phyloP scores from a whole-genome alignment of 2,329 filamentous ascomycete species.

The Metarhizium anisopliae region DNA sequence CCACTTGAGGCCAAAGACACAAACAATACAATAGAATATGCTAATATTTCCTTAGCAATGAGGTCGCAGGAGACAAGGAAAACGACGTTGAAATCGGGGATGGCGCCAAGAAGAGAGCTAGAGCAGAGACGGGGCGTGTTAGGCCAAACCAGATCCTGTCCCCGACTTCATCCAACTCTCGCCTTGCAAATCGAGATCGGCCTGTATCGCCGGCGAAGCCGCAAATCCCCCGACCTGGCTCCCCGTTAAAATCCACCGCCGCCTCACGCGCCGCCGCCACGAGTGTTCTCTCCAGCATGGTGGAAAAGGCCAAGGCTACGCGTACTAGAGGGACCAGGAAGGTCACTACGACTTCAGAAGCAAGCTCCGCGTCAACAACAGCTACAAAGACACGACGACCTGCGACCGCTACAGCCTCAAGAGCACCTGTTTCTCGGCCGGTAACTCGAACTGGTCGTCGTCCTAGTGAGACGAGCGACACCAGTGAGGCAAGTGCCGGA shows the following conservation, averaged over 20 bases:
- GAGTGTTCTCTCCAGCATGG: slow-evolving; percentile 45
- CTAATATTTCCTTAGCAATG: slow-evolving; percentile 40
- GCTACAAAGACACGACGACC: slow-evolving; percentile 24
- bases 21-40: background rate
- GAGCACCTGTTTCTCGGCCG: slow-evolving; percentile 24
- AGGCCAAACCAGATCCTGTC: slow-evolving; percentile 59
- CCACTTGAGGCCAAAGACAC: background rate
- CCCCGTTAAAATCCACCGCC: slow-evolving; percentile 49
- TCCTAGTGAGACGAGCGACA: slow-evolving; percentile 51
- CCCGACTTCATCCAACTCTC: slow-evolving; percentile 73
- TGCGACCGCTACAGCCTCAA: slow-evolving; percentile 11
- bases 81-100: slow-evolving; percentile 53
- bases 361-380: slow-evolving; percentile 32
- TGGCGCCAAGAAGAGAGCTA: slow-evolving; percentile 61
- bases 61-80: slow-evolving; percentile 66
- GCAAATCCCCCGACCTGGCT: slow-evolving; percentile 48
- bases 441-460: slow-evolving; percentile 41
- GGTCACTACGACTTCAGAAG: slow-evolving; percentile 33
- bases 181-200: slow-evolving; percentile 43
- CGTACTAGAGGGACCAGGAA: slow-evolving; percentile 40
- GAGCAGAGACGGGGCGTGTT: slow-evolving; percentile 29
- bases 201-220: slow-evolving; percentile 47
- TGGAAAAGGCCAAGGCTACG: slow-evolving; percentile 50
- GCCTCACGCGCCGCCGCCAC: slow-evolving; percentile 31
- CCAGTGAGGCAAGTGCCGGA: slow-evolving; percentile 54